A percentile compares a stretch with the other conserved stretches of the same genome.
These are phyloP conservation scores for Iris pallida DNA, from an alignment of 116 monocot genomes.

Conservation along the genomic window DNA sequence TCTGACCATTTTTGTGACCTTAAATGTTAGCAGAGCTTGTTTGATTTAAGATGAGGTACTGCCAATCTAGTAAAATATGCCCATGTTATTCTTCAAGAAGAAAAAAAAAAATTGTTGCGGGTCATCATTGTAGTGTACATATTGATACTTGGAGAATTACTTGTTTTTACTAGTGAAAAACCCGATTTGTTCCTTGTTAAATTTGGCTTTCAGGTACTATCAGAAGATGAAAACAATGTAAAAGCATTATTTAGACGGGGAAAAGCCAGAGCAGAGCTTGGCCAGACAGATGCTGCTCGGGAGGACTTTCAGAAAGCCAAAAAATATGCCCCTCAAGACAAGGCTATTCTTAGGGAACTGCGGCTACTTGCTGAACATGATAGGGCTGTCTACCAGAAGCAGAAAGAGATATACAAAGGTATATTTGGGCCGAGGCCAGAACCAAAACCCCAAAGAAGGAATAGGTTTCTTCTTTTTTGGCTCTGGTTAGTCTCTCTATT, in stretches of 20 bases:
- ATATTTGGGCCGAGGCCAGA: conserved; percentile 81
- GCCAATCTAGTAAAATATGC: too few species aligned
- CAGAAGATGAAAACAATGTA: conserved; percentile 82
- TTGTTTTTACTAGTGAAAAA: too few species aligned
- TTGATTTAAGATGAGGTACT: too few species aligned
- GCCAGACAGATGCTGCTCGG: conserved; percentile 83
- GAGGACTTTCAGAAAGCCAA: conserved; percentile 81
- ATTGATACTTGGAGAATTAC: too few species aligned
- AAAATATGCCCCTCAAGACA: conserved; percentile 67
- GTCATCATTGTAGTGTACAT: too few species aligned
- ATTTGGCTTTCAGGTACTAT: conserved; percentile 43
- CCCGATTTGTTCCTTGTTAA: too few species aligned
- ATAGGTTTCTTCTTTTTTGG: conserved; percentile 47
- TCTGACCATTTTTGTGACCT: too few species aligned
- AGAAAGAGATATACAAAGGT: conserved; percentile 94
- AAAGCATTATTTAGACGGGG: conserved; percentile 93
- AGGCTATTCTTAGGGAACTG: conserved; percentile 58
- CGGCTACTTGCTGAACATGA: conserved; percentile 70
- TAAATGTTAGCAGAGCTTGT: too few species aligned
- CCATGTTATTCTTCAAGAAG: too few species aligned
- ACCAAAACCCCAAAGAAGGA: conserved; percentile 33
- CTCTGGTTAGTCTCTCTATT: conserved; percentile 55
- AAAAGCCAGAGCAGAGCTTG: conserved; percentile 83
- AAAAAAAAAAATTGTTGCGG: too few species aligned
- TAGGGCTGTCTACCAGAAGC: conserved; percentile 85